Base-by-base conservation (phyloP, 2,329 filamentous ascomycete genomes). In the Talaromyces sp. region DNA sequence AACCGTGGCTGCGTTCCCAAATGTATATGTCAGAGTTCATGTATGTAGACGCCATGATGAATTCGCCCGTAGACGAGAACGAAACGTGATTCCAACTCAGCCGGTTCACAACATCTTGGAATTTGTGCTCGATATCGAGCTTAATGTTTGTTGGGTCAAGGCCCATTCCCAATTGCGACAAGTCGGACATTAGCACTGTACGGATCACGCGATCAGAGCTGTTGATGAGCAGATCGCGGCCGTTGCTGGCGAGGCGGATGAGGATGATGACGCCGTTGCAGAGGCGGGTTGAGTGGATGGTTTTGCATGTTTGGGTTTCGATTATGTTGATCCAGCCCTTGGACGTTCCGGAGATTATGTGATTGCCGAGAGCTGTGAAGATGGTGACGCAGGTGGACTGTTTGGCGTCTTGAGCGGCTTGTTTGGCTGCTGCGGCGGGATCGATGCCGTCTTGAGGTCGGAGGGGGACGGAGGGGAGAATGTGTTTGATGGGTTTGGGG, bases 21-120 rank as follows among this genome's bases (percentile, higher is more conserved):
- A 98, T 93, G 77, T 98, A 98, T 66, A 99, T 90, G 76, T 99
- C 93, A 70, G 97, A 93, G 72, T 99, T 99, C 82, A 98, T 98
- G 76, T 92, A 96, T 1, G 95, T 98, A 28, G 92, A 96, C 0
- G 96, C 95, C 25, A 92, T 92, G 44, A 99, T 92, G 73, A 98
- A 98, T 76, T 99, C 95, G 59, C 92, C 93, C 0, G 91, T 95
- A 0, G 91, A 89, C 71, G 92, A 96, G 75, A 99, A 98, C 0
- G 93, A 92, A 63, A 96, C 93, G 72, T 97, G 92, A 72, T 98
- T 99, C 95, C 95, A 99, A 6, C 90, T 92, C 12, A 98, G 80
- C 50, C 90, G 87, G 73, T 99, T 98, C 58, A 99, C 95, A 3
- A 98, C 89, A 73, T 99, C 96, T 75, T 98, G 93, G 70, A 98